phyloP scores from a whole-genome alignment of 495 filamentous ascomycete species.

The Penicillium angulare region DNA sequence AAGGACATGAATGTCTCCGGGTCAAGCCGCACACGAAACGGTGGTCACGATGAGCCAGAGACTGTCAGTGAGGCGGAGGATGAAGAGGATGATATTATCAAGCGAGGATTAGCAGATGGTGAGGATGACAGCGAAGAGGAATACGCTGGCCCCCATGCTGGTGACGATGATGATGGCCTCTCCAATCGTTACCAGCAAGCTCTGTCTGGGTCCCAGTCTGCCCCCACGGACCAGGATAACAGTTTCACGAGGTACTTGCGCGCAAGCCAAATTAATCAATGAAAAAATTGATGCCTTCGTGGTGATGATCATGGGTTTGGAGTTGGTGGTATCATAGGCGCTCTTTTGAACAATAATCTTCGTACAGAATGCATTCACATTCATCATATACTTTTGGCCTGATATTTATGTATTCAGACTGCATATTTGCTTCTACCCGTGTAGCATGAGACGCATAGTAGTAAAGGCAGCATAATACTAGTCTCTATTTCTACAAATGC shows the following conservation, averaged over 20 bases:
- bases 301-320: background rate
- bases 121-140: conserved; percentile 40
- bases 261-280: conserved; percentile 35
- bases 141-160: conserved; percentile 28
- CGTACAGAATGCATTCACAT: no score
- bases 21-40: conserved; percentile 29
- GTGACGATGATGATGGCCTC: conserved; percentile 41
- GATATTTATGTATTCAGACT: no score
- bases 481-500: no score
- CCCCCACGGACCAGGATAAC: conserved; percentile 38
- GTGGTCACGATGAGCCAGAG: conserved; percentile 34
- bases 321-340: conserved; percentile 4
- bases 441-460: no score
- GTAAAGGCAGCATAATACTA: no score
- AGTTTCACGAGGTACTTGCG: conserved; percentile 51
- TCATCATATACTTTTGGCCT: no score
- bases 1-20: conserved; percentile 80
- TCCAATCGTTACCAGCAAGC: conserved; percentile 47
- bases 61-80: conserved; percentile 54
- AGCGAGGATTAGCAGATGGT: conserved; percentile 28
- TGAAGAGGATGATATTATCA: conserved; percentile 34
- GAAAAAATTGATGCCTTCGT: conserved; percentile 1
- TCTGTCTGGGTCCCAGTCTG: conserved; percentile 29
- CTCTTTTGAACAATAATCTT: background rate
- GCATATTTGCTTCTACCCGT: no score